Evolutionary conservation across 2,329 filamentous ascomycete genomes (phyloP).

Genomic region (Endoconidiophora laricicola): DNA sequence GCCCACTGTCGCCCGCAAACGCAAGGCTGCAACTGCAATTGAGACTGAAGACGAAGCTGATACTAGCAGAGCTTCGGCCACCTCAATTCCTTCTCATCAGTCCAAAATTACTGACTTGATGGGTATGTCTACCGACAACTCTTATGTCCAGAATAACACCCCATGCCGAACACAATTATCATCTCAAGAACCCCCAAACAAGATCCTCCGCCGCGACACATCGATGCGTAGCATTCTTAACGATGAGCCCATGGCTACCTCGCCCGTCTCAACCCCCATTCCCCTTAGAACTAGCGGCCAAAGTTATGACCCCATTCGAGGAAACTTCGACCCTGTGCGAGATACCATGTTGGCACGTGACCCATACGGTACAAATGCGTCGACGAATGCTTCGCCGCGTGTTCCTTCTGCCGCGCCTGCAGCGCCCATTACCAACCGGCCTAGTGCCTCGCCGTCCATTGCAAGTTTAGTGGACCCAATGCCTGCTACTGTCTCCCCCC

Average conservation of each 20-base stretch:
- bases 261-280: slow-evolving; percentile 24
- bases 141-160: slow-evolving; percentile 15
- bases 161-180: slow-evolving; percentile 8
- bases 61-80: slow-evolving; percentile 20
- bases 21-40: slow-evolving; percentile 30
- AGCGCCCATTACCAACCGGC: slow-evolving; percentile 34
- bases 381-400: slow-evolving; percentile 34
- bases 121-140: slow-evolving; percentile 12
- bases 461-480: slow-evolving; percentile 68
- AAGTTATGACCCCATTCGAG: slow-evolving; percentile 79
- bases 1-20: slow-evolving; percentile 35
- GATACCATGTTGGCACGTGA: slow-evolving; percentile 42
- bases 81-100: slow-evolving; percentile 20
- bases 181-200: slow-evolving; percentile 24
- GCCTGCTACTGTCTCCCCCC: slow-evolving; percentile 24
- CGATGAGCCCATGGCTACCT: slow-evolving; percentile 30
- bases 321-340: slow-evolving; percentile 48
- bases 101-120: slow-evolving; percentile 26
- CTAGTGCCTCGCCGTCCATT: slow-evolving; percentile 84
- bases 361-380: slow-evolving; percentile 26
- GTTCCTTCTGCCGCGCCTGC: slow-evolving; percentile 20
- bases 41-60: slow-evolving; percentile 23
- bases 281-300: slow-evolving; percentile 53
- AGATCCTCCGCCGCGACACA: slow-evolving; percentile 35
- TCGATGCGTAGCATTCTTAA: slow-evolving; percentile 43